Base-by-base conservation (phyloP, 768 basidiomycete genomes). In the Ramaria sp. region DNA sequence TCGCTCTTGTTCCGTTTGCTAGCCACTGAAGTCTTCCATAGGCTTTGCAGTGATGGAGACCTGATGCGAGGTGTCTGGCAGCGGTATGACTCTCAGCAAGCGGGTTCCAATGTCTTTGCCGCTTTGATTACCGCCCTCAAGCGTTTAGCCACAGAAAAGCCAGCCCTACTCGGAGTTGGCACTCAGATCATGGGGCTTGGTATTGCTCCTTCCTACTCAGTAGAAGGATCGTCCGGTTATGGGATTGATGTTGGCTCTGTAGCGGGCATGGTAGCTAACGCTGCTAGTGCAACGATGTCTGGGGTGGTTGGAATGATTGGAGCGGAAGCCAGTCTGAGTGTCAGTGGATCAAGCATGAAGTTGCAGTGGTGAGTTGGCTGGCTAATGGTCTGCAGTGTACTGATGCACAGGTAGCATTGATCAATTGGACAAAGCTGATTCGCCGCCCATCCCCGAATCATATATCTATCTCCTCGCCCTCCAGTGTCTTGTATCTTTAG, bases 381-480 rank as follows among this genome's bases (percentile, higher is more conserved):
- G 13, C 37, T 41, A 34, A 33, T 37, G 2, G 22, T 47, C 12
- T 33, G n/a, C 39, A 20, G 38, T 51, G n/a, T 10, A 38, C 45
- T 51, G 51, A 59, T 62, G 37, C 59, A 56, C 39, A 41, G 17
- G 4, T 63, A 96, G 94, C 67, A 97, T 99, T 63, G 95, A 99
- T 67, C 96, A 98, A 68, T 81, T 97, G 12, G 95, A 99, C 73
- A 99, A 99, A 69, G 88, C 91, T 0, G 96, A 99, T 63, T 83
- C 93, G 0, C 96, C 96, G 0, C 76, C 82, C 0, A 93, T 97
- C 53, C 95, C 96, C 0, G 96, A 99, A 58, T 78, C 88, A 3
- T 97, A 99, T 67, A 79, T 95, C 60, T 95, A 94, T 66, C 84
- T 99, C 7, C 79, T 99, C 1, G 90, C 84, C 0, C 79, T 96